phyloP scores from a whole-genome alignment of 2,329 filamentous ascomycete species.

The Penicillium oxalicum region DNA sequence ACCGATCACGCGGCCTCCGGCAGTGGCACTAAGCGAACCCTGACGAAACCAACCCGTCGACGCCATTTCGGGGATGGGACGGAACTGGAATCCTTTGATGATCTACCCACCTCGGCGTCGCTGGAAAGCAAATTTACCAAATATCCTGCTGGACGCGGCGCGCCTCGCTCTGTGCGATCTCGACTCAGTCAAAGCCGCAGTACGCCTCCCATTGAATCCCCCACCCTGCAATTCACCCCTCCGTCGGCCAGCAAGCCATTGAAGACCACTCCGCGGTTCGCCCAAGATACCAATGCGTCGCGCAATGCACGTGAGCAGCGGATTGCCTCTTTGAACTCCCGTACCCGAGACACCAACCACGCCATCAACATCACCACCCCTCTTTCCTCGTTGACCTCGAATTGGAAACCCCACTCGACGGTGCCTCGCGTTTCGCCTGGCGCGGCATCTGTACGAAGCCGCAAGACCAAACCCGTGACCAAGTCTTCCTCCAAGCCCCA shows the following conservation, averaged over 20 bases:
- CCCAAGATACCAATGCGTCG: conserved; percentile 61
- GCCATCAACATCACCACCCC: conserved; percentile 26
- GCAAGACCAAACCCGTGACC: conserved; percentile 32
- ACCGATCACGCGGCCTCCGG: conserved; percentile 46
- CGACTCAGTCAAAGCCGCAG: conserved; percentile 44
- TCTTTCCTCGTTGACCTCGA: conserved; percentile 49
- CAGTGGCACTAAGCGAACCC: conserved; percentile 51
- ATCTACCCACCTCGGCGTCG: conserved; percentile 79
- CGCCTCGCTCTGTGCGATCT: conserved; percentile 56
- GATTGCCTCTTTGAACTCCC: conserved; percentile 41
- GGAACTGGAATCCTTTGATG: conserved; percentile 89
- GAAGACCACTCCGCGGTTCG: conserved; percentile 56
- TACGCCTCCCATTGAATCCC: conserved; percentile 30
- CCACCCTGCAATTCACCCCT: conserved; percentile 50
- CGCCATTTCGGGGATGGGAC: conserved; percentile 84
- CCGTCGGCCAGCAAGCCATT: conserved; percentile 46
- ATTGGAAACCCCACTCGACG: conserved; percentile 54
- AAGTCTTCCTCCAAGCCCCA: conserved; percentile 60
- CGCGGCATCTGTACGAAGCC: conserved; percentile 45
- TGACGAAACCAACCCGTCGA: conserved; percentile 65
- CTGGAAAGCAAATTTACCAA: conserved; percentile 78
- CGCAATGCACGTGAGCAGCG: conserved; percentile 59
- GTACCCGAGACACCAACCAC: conserved; percentile 29
- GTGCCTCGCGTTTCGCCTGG: conserved; percentile 47
- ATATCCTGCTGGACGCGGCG: conserved; percentile 64